phyloP scores from a whole-genome alignment of 306 rosid genomes.

The Acacia melanoxylon region DNA sequence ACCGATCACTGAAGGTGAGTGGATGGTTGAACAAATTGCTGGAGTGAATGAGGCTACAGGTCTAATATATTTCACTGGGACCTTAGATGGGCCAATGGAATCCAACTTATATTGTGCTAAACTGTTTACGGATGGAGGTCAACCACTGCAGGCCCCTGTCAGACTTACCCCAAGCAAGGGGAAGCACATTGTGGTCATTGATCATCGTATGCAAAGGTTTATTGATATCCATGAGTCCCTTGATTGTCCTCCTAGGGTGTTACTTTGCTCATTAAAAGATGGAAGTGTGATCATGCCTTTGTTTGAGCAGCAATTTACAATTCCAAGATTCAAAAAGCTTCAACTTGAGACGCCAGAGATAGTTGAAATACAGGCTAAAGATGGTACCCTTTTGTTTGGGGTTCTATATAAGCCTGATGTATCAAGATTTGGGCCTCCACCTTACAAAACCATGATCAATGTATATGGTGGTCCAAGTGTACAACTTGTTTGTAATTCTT shows the following conservation, averaged over 20 bases:
- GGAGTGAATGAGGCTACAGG: constrained; percentile 88
- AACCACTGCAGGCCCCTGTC: constrained; percentile 62
- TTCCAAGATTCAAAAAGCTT: constrained; percentile 68
- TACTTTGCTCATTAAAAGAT: constrained; percentile 79
- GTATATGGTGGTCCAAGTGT: constrained; percentile 95
- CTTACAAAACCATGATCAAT: constrained; percentile 84
- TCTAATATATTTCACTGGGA: constrained; percentile 84
- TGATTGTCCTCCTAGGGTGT: constrained; percentile 74
- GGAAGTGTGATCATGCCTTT: constrained; percentile 72
- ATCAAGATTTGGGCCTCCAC: constrained; percentile 87
- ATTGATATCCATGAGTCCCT: constrained; percentile 83
- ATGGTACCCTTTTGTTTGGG: constrained; percentile 74
- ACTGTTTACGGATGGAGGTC: constrained; percentile 55
- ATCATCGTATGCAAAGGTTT: constrained; percentile 79
- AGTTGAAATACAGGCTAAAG: constrained; percentile 56
- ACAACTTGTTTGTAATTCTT: constrained; percentile 81
- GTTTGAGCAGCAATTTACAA: constrained; percentile 57
- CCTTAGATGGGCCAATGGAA: constrained; percentile 84
- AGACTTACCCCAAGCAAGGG: constrained; percentile 81
- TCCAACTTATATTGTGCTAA: constrained; percentile 75
- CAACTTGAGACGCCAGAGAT: constrained; percentile 85
- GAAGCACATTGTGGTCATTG: constrained; percentile 78
- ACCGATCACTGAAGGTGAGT: constrained; percentile 87
- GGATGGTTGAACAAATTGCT: constrained; percentile 98
- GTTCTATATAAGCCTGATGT: constrained; percentile 80